These are phyloP conservation scores for Nakataea oryzae DNA, from an alignment of 2,329 filamentous ascomycete genomes.

Conservation along the genomic window DNA sequence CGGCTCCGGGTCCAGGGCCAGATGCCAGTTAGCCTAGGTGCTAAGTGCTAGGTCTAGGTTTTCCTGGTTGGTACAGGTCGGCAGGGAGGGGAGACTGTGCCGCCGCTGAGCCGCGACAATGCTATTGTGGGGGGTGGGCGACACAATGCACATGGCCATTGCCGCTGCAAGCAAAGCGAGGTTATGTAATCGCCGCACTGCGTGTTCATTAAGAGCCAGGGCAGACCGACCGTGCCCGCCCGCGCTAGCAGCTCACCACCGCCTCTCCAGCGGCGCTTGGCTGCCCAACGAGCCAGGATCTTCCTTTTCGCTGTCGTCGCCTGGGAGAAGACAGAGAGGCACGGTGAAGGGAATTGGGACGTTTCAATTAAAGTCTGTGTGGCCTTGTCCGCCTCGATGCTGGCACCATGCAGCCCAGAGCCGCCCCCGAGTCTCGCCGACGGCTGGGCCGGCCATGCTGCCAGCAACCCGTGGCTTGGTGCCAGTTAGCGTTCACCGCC, in stretches of 20 bases:
- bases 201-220: background rate
- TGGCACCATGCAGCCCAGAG: background rate
- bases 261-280: too few species aligned
- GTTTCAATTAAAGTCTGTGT: background rate
- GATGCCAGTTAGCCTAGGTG: background rate
- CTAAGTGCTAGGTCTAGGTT: background rate
- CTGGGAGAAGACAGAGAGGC: too few species aligned
- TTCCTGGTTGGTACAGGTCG: too few species aligned
- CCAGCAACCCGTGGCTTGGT: background rate
- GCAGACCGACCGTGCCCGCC: background rate
- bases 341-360: background rate
- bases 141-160: background rate
- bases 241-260: too few species aligned
- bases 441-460: background rate
- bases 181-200: background rate
- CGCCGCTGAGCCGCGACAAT: background rate
- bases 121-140: background rate
- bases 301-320: too few species aligned
- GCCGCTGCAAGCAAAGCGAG: background rate
- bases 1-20: background rate
- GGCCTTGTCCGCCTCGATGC: background rate
- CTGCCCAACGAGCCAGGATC: background rate
- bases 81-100: background rate
- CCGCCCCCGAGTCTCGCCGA: background rate
- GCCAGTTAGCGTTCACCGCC: background rate